A percentile compares a stretch with the other conserved stretches of the same genome.
These are phyloP conservation scores for Thelonectria discophora DNA, from an alignment of 2,329 filamentous ascomycete species.

Conservation along the genomic window DNA sequence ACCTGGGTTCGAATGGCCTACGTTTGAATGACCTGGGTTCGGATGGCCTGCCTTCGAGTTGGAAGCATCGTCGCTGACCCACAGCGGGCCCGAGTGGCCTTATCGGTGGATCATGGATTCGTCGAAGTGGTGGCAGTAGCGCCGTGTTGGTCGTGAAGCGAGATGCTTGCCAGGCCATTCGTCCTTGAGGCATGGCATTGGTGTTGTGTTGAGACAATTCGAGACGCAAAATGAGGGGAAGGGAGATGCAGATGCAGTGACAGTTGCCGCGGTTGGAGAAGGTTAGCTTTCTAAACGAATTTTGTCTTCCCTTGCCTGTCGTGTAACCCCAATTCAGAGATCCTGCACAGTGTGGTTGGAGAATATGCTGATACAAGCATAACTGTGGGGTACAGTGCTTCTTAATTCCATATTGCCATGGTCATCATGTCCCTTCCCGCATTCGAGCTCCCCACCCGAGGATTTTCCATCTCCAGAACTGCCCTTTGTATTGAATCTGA, in stretches of 20 bases:
- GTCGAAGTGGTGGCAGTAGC: constrained; percentile 34
- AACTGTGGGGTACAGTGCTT: constrained; percentile 22
- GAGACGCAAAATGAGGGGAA: constrained; percentile 11
- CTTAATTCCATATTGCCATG: constrained; percentile 19
- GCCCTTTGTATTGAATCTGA: constrained; percentile 36
- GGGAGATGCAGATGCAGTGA: constrained; percentile 4
- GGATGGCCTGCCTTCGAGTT: too few species aligned
- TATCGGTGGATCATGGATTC: constrained; percentile 38
- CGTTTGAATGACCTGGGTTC: too few species aligned
- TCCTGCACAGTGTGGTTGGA: constrained; percentile 14
- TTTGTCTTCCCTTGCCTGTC: constrained; percentile 30
- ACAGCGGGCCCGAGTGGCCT: constrained; percentile 32
- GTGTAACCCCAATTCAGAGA: constrained; percentile 37
- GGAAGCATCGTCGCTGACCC: constrained; percentile 40
- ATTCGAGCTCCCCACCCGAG: constrained; percentile 32
- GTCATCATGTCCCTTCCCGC: constrained; percentile 2
- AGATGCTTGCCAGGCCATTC: constrained; percentile 36
- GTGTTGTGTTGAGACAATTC: background rate
- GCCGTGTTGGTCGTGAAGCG: constrained; percentile 26
- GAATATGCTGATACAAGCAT: constrained; percentile 29
- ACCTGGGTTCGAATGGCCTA: too few species aligned
- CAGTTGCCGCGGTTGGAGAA: constrained; percentile 21
- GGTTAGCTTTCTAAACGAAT: constrained; percentile 14
- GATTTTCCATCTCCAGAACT: constrained; percentile 36
- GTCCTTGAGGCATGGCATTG: constrained; percentile 44